These are phyloP conservation scores for Oenanthe javanica DNA, from an alignment of 140 eudicot species.

Conservation along the genomic window DNA sequence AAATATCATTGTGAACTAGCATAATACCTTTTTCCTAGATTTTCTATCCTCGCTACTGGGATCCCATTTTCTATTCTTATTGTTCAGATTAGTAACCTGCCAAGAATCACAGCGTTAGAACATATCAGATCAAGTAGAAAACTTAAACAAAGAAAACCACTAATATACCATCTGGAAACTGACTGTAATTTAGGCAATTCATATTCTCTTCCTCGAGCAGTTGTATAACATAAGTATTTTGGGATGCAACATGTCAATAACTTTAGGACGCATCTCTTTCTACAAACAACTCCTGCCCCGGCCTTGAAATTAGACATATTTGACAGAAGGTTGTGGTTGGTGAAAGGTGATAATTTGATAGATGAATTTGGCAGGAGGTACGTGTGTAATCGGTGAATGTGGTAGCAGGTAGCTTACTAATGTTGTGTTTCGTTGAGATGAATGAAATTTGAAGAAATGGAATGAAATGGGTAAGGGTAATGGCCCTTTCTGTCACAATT, in stretches of 20 bases:
- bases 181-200: not conserved
- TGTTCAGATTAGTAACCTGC: slow-evolving; percentile 33
- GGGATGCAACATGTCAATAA: not conserved
- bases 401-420: not conserved
- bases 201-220: not conserved
- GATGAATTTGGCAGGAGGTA: not conserved
- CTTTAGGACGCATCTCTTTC: not conserved
- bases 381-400: not conserved
- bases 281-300: not conserved
- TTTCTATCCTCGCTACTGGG: slow-evolving; percentile 30
- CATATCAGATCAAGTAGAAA: slow-evolving; percentile 3
- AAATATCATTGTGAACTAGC: not conserved
- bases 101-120: not conserved
- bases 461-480: too few relatives aligned
- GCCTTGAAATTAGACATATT: not conserved
- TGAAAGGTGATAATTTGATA: not conserved
- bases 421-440: too few relatives aligned
- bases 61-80: slow-evolving; percentile 41
- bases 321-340: not conserved
- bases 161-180: not conserved
- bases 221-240: not conserved
- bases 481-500: too few relatives aligned
- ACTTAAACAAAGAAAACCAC: not conserved
- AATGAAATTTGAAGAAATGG: too few relatives aligned
- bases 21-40: slow-evolving; percentile 50